Evolutionary conservation across 2,329 filamentous ascomycete genomes (phyloP), one percentile per base, ranked within the genome.

Genomic region (Ceratocystis destructans): DNA sequence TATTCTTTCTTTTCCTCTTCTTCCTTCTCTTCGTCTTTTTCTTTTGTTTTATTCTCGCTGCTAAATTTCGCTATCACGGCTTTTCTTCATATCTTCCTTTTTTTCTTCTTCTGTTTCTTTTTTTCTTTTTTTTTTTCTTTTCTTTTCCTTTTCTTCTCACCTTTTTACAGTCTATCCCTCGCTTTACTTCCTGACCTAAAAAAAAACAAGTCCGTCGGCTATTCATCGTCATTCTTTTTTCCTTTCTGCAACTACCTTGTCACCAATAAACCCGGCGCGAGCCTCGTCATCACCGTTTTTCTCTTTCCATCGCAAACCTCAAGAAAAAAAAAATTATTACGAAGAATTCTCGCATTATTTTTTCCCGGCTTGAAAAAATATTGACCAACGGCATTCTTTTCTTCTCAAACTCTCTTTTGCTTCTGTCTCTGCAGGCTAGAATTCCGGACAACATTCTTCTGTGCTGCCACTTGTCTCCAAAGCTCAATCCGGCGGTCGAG

Each of bases 261-360:
- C 6, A 46, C 41, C 61, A 31, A 28, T 41, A 59, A n/a, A 62
- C 20, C 53, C 45, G 66, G 62, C 62, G 66, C 66, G 66, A 67
- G 66, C 66, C 44, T 67, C 53, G 66, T 64, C 62, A 64, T 61
- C 59, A 55, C 53, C 53, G 12, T 59, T n/a, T 20, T 37, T 33
- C 33, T 28, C 22, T 28, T 31, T 62, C 44, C 41, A 55, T 44
- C 55, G 61, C 44, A 25, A 48, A 63, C 7, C 53, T 31, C 12
- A n/a, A 17, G 17, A 31, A 33, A 31, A 59, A 33, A 59, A 59
- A 28, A 4, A n/a, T n/a, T 5, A 15, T 53, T 15, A 53, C 1
- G 25, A 53, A 7, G 8, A 53, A 53, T 5, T 53, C n/a, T 33
- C 53, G 53, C 53, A 20, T 45, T 41, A 20, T 62, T 61, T 28